Percentiles rank a stretch among this genome's conserved stretches.
Evolutionary conservation across 2,329 filamentous ascomycete species (phyloP).

Genomic region (Alternaria arbusti): DNA sequence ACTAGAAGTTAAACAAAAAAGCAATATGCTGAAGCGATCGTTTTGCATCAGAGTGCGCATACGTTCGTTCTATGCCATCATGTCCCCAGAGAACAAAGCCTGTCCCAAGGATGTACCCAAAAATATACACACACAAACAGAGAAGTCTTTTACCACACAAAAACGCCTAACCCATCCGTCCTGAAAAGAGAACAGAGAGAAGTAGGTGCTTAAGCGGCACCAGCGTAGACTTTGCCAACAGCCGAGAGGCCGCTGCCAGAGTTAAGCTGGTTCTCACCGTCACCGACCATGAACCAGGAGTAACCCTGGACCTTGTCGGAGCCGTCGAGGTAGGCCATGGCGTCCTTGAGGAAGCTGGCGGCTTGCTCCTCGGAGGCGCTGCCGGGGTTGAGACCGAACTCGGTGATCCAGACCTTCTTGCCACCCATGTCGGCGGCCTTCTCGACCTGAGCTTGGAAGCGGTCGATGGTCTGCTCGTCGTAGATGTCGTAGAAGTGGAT

Average conservation of each 20-base stretch:
- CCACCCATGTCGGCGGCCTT: conserved; percentile 35
- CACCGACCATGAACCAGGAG: conserved; percentile 48
- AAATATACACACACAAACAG: neutral
- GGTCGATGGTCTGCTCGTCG: conserved; percentile 33
- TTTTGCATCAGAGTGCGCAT: conserved; percentile 2
- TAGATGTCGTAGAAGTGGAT: conserved; percentile 51
- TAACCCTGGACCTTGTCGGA: conserved; percentile 42
- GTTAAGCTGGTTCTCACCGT: conserved; percentile 40
- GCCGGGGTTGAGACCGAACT: conserved; percentile 46
- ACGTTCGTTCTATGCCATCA: neutral
- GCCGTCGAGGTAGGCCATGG: conserved; percentile 43
- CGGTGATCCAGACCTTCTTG: conserved; percentile 48
- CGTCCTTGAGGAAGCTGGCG: conserved; percentile 43
- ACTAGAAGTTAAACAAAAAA: conserved; percentile 17
- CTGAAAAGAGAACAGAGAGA: neutral
- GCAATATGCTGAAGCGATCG: conserved; percentile 7
- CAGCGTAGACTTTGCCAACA: conserved; percentile 37
- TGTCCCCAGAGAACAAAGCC: neutral
- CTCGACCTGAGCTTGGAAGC: conserved; percentile 50
- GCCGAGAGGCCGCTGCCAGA: conserved; percentile 25
- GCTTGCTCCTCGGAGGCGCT: conserved; percentile 36
- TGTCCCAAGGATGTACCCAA: neutral
- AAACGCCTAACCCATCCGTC: conserved; percentile 2
- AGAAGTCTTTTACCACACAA: neutral
- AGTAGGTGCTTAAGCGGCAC: conserved; percentile 9